Evolutionary conservation across 164 flowering plant species (phyloP), one percentile per base, ranked within the genome.

Genomic region (Macadamia tetraphylla): DNA sequence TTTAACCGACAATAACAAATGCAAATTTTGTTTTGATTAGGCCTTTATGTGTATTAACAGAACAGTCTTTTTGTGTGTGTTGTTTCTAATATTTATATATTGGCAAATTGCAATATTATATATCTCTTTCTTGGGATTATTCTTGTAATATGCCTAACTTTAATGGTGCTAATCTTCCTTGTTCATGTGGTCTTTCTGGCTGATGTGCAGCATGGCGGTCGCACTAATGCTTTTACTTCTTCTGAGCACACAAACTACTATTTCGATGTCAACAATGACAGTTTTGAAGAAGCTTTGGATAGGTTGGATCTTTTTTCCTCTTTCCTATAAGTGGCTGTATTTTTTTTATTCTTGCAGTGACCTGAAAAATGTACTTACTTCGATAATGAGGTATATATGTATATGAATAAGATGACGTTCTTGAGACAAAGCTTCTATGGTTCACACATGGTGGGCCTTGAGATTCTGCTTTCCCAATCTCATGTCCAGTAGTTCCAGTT

Each of bases 221-320:
- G 76, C 63, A 84, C 88, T 48, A 94, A 94, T 81, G 99, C 97
- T 65, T 94, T 78, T 73, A 94, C 98, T 10, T 62, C 95, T 71
- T 75, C 83, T 31, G 92, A 88, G 77, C 74, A 85, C 29, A 94
- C 98, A 70, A 94, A 94, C 80, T 94, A 78, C 74, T 75, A 74
- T 75, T 94, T 91, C 81, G 97, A 94, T 71, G 87, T 94, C n/a
- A 94, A 90, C 64, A 46, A 81, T 29, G 95, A 88, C 71, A 70
- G 77, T 68, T 90, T 88, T 79, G 94, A 88, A 66, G 96, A 94
- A 80, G 97, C 97, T 60, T 70, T 94, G 80, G 97, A 94, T 75
- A 88, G 98, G 98, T 94, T 70, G 53, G 53, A 11, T 64, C 62
- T 59, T 69, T 42, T 59, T 58, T 67, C 43, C 69, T 64, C 18